Conservation (phyloP, 2,329 filamentous ascomycete genomes). For the Diaporthe helianthi region DNA sequence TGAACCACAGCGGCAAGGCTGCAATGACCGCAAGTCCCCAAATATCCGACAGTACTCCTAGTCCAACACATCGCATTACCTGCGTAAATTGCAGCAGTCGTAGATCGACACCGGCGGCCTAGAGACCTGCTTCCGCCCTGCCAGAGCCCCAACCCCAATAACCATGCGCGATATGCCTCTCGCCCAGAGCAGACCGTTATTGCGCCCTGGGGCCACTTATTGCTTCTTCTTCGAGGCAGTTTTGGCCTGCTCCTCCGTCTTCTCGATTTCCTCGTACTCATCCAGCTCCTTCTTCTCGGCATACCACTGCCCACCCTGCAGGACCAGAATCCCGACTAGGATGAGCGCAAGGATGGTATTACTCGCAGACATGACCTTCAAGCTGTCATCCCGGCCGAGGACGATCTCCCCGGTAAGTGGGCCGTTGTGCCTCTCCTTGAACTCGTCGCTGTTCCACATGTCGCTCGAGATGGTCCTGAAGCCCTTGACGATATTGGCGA, state of each 20-base stretch:
- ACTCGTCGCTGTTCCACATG: conserved; percentile 57
- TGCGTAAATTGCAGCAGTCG: neutral
- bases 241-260: conserved; percentile 45
- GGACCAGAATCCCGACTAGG: conserved; percentile 85
- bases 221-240: conserved; percentile 36
- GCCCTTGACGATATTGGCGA: conserved; percentile 96
- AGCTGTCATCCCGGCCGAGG: conserved; percentile 83
- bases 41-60: neutral
- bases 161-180: neutral
- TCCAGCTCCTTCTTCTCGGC: conserved; percentile 91
- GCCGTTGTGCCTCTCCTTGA: conserved; percentile 50
- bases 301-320: conserved; percentile 99
- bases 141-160: neutral
- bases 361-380: conserved; percentile 90
- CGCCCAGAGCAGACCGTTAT: neutral
- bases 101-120: neutral
- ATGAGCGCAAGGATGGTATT: conserved; percentile 96
- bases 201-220: conserved; percentile 21
- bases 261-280: conserved; percentile 72
- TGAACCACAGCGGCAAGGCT: neutral
- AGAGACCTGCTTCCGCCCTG: neutral
- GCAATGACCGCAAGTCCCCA: neutral
- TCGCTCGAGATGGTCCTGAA: conserved; percentile 82
- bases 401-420: conserved; percentile 66
- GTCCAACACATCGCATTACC: neutral